Evolutionary conservation across 75 land plant genomes (phyloP).

Genomic region (Chamaecyparis obtusa): DNA sequence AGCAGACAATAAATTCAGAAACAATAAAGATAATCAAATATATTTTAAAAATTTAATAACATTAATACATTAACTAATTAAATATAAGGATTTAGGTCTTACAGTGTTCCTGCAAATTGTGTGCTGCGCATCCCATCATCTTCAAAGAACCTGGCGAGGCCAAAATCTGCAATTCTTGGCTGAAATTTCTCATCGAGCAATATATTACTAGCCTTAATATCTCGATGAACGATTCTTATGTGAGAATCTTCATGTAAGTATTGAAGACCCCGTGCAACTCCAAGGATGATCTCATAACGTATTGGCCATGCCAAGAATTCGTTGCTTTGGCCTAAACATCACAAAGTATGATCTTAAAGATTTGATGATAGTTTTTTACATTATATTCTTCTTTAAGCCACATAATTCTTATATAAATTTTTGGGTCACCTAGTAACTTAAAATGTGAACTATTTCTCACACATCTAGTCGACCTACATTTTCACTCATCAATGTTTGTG

Average conservation of each 20-base stretch:
- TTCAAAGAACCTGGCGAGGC: constrained; percentile 59
- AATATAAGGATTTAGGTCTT: constrained; percentile 18
- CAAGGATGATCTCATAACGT: constrained; percentile 57
- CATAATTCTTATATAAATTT: no score
- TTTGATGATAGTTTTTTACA: no score
- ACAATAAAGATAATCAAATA: no score
- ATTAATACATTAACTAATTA: not conserved
- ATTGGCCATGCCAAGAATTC: constrained; percentile 43
- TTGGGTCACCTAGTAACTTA: no score
- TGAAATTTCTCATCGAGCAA: constrained; percentile 60
- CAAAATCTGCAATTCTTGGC: constrained; percentile 70
- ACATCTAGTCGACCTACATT: no score
- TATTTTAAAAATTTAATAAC: no score
- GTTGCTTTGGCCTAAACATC: constrained; percentile 18
- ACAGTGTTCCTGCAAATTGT: constrained; percentile 58
- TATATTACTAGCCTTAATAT: constrained; percentile 75
- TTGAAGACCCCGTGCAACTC: constrained; percentile 72
- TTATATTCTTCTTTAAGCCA: no score
- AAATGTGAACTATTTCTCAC: no score
- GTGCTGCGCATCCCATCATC: constrained; percentile 45
- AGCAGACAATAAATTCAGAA: no score
- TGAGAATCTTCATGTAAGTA: constrained; percentile 74
- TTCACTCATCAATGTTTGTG: no score
- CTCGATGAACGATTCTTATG: constrained; percentile 62
- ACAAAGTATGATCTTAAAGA: no score